phyloP scores from a whole-genome alignment of 176 grass and related monocot species.

The Carex scoparia region DNA sequence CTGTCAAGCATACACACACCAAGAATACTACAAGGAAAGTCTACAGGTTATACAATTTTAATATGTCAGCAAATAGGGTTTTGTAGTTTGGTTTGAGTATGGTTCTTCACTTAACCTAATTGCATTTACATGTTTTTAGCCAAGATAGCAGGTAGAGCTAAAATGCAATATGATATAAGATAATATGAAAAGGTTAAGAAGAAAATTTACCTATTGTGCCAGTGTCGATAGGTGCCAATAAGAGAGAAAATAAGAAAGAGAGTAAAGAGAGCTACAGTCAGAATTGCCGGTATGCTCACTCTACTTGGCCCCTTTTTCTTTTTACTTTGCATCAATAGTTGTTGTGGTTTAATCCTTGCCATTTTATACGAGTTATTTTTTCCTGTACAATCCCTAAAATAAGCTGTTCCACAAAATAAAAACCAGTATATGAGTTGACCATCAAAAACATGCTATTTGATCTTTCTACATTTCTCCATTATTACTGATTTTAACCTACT shows the following conservation, averaged over 20 bases:
- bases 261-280: conserved; percentile 51
- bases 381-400: neutral
- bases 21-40: neutral
- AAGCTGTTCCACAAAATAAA: conserved; percentile 7
- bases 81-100: neutral
- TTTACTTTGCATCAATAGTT: conserved; percentile 72
- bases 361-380: conserved; percentile 20
- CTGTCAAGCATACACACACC: neutral
- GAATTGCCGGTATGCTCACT: conserved; percentile 51
- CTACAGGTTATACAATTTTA: neutral
- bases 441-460: neutral
- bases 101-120: neutral
- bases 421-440: neutral
- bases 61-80: neutral
- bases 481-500: neutral
- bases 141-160: neutral
- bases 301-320: conserved; percentile 54
- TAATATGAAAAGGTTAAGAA: conserved; percentile 12
- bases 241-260: conserved; percentile 59
- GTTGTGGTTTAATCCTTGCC: conserved; percentile 73
- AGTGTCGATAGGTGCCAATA: conserved; percentile 49
- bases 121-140: neutral
- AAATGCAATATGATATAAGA: neutral
- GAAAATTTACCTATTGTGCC: conserved; percentile 44
- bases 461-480: neutral